These are phyloP conservation scores for Discostella stelligeroides DNA, from an alignment of 108 stramenopile genomes.

Conservation along the genomic window DNA sequence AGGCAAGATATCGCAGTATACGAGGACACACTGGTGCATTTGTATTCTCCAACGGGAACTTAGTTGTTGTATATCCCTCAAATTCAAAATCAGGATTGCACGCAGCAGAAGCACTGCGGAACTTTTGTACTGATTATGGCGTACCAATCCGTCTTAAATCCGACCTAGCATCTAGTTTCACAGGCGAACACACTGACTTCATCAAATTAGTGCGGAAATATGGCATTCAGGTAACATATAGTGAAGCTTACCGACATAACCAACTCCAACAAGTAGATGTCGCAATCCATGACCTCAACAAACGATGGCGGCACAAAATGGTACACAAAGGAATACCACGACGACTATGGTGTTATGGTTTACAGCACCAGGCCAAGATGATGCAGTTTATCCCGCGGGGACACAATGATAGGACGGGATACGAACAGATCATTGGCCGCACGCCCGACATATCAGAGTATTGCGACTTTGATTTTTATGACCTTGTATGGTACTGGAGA, in stretches of 20 bases:
- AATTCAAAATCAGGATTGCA: not conserved
- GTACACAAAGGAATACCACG: slow-evolving; percentile 1
- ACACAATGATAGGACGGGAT: slow-evolving; percentile 17
- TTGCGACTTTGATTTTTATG: slow-evolving; percentile 43
- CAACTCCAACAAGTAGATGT: slow-evolving; percentile 25
- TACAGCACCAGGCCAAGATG: slow-evolving; percentile 14
- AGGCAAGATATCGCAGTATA: not conserved
- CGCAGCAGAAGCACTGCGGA: not conserved
- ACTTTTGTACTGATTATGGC: slow-evolving; percentile 19
- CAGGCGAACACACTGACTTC: slow-evolving; percentile 28
- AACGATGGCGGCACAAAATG: slow-evolving; percentile 9
- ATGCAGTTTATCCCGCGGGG: no score
- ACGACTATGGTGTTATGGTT: no score
- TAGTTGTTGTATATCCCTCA: slow-evolving; percentile 2
- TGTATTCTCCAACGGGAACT: slow-evolving; percentile 8
- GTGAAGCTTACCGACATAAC: slow-evolving; percentile 13
- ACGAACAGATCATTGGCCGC: slow-evolving; percentile 34
- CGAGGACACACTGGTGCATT: not conserved
- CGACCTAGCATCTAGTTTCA: slow-evolving; percentile 14
- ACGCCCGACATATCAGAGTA: slow-evolving; percentile 46
- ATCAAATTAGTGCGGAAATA: not conserved
- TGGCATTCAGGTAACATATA: slow-evolving; percentile 3
- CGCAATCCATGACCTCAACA: slow-evolving; percentile 24
- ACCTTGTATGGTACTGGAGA: slow-evolving; percentile 36
- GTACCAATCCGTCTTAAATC: slow-evolving; percentile 12